These are phyloP conservation scores for Thielaviopsis ethacetica DNA, from an alignment of 2,329 filamentous ascomycete species.

Conservation along the genomic window DNA sequence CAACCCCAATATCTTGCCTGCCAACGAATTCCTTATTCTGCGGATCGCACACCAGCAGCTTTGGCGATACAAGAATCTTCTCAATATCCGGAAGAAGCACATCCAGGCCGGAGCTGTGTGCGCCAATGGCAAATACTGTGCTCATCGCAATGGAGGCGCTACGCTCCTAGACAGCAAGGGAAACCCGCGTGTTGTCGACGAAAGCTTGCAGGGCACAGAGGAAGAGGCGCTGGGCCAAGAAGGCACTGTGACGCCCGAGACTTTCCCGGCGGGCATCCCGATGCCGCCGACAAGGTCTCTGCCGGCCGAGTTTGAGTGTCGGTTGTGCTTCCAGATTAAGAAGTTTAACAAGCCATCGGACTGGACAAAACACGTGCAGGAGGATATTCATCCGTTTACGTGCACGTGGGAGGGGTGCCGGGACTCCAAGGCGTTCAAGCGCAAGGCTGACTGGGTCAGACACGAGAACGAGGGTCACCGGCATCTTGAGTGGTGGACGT, in stretches of 20 bases:
- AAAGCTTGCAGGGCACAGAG: constrained; percentile 24
- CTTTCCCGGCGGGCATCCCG: constrained; percentile 67
- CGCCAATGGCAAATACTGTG: constrained; percentile 44
- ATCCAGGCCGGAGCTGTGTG: constrained; percentile 45
- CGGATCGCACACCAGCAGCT: constrained; percentile 71
- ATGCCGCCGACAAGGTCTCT: constrained; percentile 61
- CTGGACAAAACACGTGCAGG: constrained; percentile 93
- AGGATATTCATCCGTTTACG: constrained; percentile 84
- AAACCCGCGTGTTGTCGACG: constrained; percentile 43
- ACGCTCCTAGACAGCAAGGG: constrained; percentile 43
- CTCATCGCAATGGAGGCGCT: constrained; percentile 49
- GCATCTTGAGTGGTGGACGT: constrained; percentile 82
- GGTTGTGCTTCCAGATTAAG: constrained; percentile 71
- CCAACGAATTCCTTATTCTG: constrained; percentile 50
- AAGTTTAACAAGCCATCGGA: constrained; percentile 83
- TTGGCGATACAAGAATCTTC: constrained; percentile 59
- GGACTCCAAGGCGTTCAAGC: constrained; percentile 82
- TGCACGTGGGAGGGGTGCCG: constrained; percentile 75
- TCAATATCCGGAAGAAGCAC: constrained; percentile 57
- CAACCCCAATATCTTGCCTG: constrained; percentile 51
- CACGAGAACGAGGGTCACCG: constrained; percentile 87
- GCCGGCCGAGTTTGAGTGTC: constrained; percentile 80
- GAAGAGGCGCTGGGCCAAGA: constrained; percentile 54
- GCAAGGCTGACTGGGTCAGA: constrained; percentile 89
- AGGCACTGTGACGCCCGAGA: constrained; percentile 51